Evolutionary conservation across 164 flowering plant genomes (phyloP).

Genomic region (Houttuynia cordata): DNA sequence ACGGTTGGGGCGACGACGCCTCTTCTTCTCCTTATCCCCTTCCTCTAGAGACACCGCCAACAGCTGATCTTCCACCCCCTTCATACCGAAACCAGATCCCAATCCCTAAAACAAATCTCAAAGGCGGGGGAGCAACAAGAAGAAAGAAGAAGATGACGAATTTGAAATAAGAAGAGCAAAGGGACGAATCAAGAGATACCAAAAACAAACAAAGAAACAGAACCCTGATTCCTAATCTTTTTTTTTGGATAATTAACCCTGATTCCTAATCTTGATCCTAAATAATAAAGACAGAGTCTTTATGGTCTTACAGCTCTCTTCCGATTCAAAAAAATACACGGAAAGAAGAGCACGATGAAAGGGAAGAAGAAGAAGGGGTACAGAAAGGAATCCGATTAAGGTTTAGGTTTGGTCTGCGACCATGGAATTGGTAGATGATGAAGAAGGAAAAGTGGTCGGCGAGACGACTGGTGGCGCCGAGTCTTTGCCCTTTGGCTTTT

Average conservation of each 20-base stretch:
- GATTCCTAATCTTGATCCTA: no score
- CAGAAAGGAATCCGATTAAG: conserved; percentile 4
- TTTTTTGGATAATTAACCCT: no score
- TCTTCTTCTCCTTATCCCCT: conserved; percentile 48
- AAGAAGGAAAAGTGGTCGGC: conserved; percentile 40
- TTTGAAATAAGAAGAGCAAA: not conserved
- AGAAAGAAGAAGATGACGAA: no score
- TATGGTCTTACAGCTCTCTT: not conserved
- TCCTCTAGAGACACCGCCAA: conserved; percentile 28
- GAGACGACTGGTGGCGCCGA: conserved; percentile 46
- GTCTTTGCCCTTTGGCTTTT: conserved; percentile 14
- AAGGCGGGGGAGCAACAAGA: not conserved
- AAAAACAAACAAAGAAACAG: not conserved
- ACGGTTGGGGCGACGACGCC: conserved; percentile 54
- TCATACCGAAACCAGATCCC: conserved; percentile 17
- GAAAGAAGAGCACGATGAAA: conserved; percentile 30
- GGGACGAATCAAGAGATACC: not conserved
- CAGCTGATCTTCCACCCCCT: conserved; percentile 16
- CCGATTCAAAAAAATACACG: conserved; percentile 17
- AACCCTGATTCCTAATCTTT: no score
- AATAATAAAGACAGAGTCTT: not conserved
- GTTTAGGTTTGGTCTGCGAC: not conserved
- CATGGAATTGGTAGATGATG: not conserved
- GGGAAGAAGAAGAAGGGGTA: conserved; percentile 7
- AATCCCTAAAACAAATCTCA: not conserved